Evolutionary conservation across 2,329 filamentous ascomycete genomes (phyloP).

Genomic region (Pseudomassariella vexata): DNA sequence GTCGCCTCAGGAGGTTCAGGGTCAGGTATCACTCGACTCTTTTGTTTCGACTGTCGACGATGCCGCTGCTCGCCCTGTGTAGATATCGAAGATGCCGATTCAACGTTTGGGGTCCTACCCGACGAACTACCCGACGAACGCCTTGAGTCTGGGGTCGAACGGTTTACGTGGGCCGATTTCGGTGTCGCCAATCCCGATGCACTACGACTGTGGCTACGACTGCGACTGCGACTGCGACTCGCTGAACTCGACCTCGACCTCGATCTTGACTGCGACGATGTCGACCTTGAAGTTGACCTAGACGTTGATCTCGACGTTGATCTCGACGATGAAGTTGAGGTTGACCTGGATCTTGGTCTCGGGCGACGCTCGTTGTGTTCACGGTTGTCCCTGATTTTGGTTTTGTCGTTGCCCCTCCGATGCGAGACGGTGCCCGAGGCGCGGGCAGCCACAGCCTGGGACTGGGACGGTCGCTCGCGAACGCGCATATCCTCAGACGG

Average conservation of each 20-base stretch:
- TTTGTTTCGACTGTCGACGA: background rate
- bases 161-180: slow-evolving; percentile 28
- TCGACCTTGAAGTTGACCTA: slow-evolving; percentile 14
- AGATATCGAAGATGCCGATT: slow-evolving; percentile 30
- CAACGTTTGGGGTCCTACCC: slow-evolving; percentile 29
- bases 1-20: background rate
- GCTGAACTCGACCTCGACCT: slow-evolving; percentile 15
- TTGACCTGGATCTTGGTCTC: slow-evolving; percentile 16
- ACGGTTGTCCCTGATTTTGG: slow-evolving; percentile 15
- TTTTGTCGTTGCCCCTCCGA: slow-evolving; percentile 17
- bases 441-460: too few species aligned
- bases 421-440: slow-evolving; percentile 16
- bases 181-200: slow-evolving; percentile 20
- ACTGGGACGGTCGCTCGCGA: slow-evolving; percentile 22
- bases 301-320: slow-evolving; percentile 12
- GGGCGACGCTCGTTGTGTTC: slow-evolving; percentile 18
- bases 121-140: slow-evolving; percentile 28
- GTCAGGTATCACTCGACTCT: slow-evolving; percentile 1
- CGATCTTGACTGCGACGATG: slow-evolving; percentile 12
- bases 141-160: slow-evolving; percentile 30
- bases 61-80: slow-evolving; percentile 8
- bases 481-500: slow-evolving; percentile 18
- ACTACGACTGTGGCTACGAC: background rate
- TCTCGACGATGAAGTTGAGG: slow-evolving; percentile 12
- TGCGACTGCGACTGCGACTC: slow-evolving; percentile 13